Evolutionary conservation across 1,284 basidiomycete genomes (phyloP).

Genomic region (Hymenochaete sp.): DNA sequence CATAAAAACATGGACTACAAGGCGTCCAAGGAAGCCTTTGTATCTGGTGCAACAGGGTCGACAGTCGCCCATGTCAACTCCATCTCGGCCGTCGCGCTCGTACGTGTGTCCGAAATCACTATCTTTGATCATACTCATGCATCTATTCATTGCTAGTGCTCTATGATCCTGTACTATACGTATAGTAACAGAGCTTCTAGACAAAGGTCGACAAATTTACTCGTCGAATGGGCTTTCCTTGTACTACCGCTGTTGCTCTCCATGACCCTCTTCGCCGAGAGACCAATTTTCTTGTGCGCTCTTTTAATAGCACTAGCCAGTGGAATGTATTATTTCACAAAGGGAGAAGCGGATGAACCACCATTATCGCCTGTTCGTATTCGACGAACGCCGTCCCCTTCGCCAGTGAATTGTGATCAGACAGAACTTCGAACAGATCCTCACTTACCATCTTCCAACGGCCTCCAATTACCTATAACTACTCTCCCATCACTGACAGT

Average conservation of each 20-base stretch:
- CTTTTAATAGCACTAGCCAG: slow-evolving; percentile 19
- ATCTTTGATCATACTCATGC: slow-evolving; percentile 4
- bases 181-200: slow-evolving; percentile 41
- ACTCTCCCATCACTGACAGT: slow-evolving; percentile 71
- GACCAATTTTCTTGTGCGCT: slow-evolving; percentile 45
- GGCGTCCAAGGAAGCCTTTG: slow-evolving; percentile 78
- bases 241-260: slow-evolving; percentile 71
- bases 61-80: slow-evolving; percentile 68
- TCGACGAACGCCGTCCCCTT: slow-evolving; percentile 21
- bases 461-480: slow-evolving; percentile 22
- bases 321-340: slow-evolving; percentile 9
- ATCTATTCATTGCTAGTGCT: slow-evolving; percentile 40
- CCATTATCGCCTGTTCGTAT: slow-evolving; percentile 13
- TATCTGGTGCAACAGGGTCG: slow-evolving; percentile 74
- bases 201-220: slow-evolving; percentile 32
- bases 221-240: slow-evolving; percentile 57
- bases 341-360: slow-evolving; percentile 4
- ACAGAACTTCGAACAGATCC: slow-evolving; percentile 10
- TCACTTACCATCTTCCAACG: slow-evolving; percentile 8
- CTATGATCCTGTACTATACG: slow-evolving; percentile 61
- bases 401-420: slow-evolving; percentile 19
- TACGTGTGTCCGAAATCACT: slow-evolving; percentile 34
- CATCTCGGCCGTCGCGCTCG: slow-evolving; percentile 64
- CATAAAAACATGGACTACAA: slow-evolving; percentile 66
- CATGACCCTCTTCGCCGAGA: slow-evolving; percentile 66